Conservation (phyloP, 805 yeast species). For the Tetrapisispora arboricola region DNA sequence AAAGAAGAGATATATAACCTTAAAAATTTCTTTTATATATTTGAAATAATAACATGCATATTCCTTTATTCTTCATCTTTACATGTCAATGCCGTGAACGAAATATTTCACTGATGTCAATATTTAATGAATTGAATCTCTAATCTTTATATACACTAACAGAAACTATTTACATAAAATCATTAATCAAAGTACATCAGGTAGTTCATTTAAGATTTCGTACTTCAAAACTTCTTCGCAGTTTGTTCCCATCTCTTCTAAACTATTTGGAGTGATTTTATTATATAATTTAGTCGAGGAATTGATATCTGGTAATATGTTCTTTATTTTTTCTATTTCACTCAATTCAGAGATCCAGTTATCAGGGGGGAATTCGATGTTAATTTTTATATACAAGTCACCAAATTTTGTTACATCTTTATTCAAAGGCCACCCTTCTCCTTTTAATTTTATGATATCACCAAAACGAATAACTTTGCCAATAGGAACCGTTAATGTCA, state of each 20-base stretch:
- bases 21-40: too few relatives aligned
- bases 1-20: too few relatives aligned
- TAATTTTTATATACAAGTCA: slow-evolving; percentile 58
- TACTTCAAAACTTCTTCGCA: slow-evolving; percentile 24
- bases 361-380: slow-evolving; percentile 73
- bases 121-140: too few relatives aligned
- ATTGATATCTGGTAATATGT: slow-evolving; percentile 39
- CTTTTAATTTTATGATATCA: slow-evolving; percentile 48
- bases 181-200: too few relatives aligned
- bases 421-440: slow-evolving; percentile 78
- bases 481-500: slow-evolving; percentile 52
- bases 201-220: slow-evolving; percentile 14
- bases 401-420: slow-evolving; percentile 38
- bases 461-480: slow-evolving; percentile 81
- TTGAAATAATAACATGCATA: too few relatives aligned
- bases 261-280: slow-evolving; percentile 9
- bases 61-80: too few relatives aligned
- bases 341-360: slow-evolving; percentile 72
- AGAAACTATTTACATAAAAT: too few relatives aligned
- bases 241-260: slow-evolving; percentile 10
- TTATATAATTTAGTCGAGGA: neutral
- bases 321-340: slow-evolving; percentile 46
- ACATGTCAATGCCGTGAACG: too few relatives aligned
- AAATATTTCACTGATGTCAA: too few relatives aligned
- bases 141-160: too few relatives aligned